Conservation (phyloP, 78 protist genomes). For the Dictyostelium brefeldianum region DNA sequence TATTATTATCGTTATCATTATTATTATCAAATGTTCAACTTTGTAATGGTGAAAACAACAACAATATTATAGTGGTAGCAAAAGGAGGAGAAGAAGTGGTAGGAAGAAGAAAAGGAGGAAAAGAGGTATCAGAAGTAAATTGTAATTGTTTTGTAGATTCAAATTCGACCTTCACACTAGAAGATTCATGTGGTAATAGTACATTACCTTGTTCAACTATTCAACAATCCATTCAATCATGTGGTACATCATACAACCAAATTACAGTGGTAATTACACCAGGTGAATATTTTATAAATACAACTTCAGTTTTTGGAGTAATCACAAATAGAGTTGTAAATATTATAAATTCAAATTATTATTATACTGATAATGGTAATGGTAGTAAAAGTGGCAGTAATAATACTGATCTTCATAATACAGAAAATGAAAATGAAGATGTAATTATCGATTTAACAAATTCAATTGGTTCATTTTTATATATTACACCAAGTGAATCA, state of each 20-base stretch:
- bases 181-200: background rate
- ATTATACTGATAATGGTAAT: background rate
- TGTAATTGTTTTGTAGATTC: background rate
- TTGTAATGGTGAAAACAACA: too few species aligned
- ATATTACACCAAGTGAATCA: background rate
- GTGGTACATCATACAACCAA: background rate
- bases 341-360: background rate
- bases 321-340: background rate
- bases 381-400: background rate
- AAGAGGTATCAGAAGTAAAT: background rate
- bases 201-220: constrained; percentile 1
- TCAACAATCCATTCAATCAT: background rate
- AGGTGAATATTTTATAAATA: background rate
- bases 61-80: too few species aligned
- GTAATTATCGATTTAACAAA: constrained; percentile 2
- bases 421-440: background rate
- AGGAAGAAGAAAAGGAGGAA: too few species aligned
- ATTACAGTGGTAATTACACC: background rate
- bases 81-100: too few species aligned
- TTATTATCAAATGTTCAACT: too few species aligned
- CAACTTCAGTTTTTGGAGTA: background rate
- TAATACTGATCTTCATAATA: background rate
- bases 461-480: constrained; percentile 7
- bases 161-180: background rate
- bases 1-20: too few species aligned